Percentiles rank a stretch among this genome's conserved stretches.
These are phyloP conservation scores for Erigeron canadensis DNA, from an alignment of 129 eudicot genomes.

Conservation along the genomic window DNA sequence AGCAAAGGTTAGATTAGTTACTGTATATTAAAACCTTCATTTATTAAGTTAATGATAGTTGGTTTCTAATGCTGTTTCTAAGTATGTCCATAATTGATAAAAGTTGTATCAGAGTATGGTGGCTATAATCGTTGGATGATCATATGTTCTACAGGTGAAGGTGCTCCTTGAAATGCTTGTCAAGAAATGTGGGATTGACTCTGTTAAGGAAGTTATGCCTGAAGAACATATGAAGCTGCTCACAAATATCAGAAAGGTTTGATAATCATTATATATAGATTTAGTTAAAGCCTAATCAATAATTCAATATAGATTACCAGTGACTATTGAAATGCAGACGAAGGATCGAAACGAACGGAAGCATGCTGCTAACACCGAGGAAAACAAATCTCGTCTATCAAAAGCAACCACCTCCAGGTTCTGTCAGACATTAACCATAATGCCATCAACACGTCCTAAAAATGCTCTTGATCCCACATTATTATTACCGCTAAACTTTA, in stretches of 20 bases:
- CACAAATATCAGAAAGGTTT: slow-evolving; percentile 91
- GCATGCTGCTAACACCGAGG: slow-evolving; percentile 52
- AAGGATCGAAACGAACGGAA: slow-evolving; percentile 82
- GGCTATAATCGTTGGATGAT: background rate
- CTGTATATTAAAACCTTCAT: background rate
- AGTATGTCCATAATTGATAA: background rate
- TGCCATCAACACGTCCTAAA: background rate
- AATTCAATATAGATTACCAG: background rate
- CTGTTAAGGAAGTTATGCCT: slow-evolving; percentile 94
- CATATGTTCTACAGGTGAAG: slow-evolving; percentile 59
- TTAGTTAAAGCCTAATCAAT: slow-evolving; percentile 3
- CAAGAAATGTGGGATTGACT: slow-evolving; percentile 90
- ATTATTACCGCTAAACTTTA: background rate
- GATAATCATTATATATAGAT: background rate
- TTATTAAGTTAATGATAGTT: too few species aligned
- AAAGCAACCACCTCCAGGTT: slow-evolving; percentile 97
- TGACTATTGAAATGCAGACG: slow-evolving; percentile 48
- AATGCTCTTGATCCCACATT: background rate
- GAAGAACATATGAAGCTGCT: slow-evolving; percentile 96
- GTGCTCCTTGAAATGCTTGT: slow-evolving; percentile 89
- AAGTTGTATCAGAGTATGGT: background rate
- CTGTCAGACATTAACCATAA: background rate
- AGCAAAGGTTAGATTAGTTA: slow-evolving; percentile 60
- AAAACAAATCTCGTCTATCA: slow-evolving; percentile 52
- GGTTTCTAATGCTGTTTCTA: background rate